Base-by-base conservation (phyloP, 257 asterid genomes). In the Solanum clarkiae region DNA sequence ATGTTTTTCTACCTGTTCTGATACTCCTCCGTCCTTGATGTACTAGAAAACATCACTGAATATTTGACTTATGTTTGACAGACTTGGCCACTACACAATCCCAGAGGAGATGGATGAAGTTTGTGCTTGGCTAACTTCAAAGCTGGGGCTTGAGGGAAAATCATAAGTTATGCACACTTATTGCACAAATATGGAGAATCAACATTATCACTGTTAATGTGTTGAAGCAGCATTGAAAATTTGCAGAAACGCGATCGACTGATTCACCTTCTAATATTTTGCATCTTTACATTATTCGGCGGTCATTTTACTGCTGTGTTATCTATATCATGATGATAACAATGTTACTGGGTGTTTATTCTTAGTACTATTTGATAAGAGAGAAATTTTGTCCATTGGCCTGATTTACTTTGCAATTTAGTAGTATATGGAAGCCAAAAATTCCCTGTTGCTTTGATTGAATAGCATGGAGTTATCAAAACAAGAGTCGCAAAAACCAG, bases 21-120 rank as follows among this genome's bases (percentile, higher is more conserved):
- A 77, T 16, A 26, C 17, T 77, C 26, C 1, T 77, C 24, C 5
- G 3, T 15, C 63, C 57, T 56, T 81, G 69, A 53, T 60, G 42
- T 36, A 63, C 79, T 26, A 59, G 29, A 68, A 51, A 17, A 17
- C 70, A 42, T 51, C 6, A 11, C 24, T 0, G 26, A 77, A 55
- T 77, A 45, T 77, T 77, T 15, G 7, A 77, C 16, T 84, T 82
- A 32, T 85, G 72, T 66, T 88, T 2, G 54, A 22, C 94, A 94
- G 98, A 87, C 95, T 93, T 72, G 98, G 97, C 63, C 98, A 94
- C 90, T 84, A 94, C 65, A 93, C 98, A 13, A 91, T 92, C 86
- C 96, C 96, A 10, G 94, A 94, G 85, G 98, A 94, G 88, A 93
- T 92, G 96, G 92, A 92, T 20, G 96, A 91, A 82, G 87, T 94